Evolutionary conservation across 495 filamentous ascomycete species (phyloP), one percentile per base, ranked within the genome.

Genomic region (Hamigera avellanea): DNA sequence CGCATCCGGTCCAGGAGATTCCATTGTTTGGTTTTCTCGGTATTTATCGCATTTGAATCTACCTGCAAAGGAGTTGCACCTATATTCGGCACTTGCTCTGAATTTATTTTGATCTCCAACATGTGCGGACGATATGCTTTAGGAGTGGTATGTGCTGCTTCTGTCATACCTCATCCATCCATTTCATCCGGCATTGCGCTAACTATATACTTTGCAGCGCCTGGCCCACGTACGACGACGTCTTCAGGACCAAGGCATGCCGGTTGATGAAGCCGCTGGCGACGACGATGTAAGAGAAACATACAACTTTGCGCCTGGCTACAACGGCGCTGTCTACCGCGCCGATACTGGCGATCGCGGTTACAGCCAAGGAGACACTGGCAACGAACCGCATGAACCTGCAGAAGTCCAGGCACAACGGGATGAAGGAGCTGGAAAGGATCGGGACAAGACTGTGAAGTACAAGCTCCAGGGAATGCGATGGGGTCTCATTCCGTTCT

Each of bases 71-170:
- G 21, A 23, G 5, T 23, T 23, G 21, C 21, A 23, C 21, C 9
- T 9, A 4, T 4, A 28, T 39, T 35, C 26, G 31, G 18, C 19
- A 10, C 35, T 37, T 15, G 21, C 16, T 33, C 12, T 26, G 13
- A 17, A 36, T 2, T 27, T n/a, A 33, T 8, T 36, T 12, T 19
- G 12, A 6, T 36, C 19, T 8, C 14, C 14, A 15, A 61, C 19
- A 94, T 94, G 86, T 94, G 86, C 53, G 86, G 86, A 7, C 72
- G 86, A 39, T 94, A 93, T 52, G 76, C 78, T n/a, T 52, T 94
- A 32, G 74, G 78, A 14, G 62, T 89, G 64, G 84, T 89, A 68
- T 27, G 77, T 69, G 10, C 18, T 29, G 8, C 14, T 23, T 23
- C 10, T n/a, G n/a, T n/a, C n/a, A n/a, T n/a, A 14, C 27, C 13